phyloP scores from a whole-genome alignment of 805 yeast genomes.

The Yarrowia sp. region DNA sequence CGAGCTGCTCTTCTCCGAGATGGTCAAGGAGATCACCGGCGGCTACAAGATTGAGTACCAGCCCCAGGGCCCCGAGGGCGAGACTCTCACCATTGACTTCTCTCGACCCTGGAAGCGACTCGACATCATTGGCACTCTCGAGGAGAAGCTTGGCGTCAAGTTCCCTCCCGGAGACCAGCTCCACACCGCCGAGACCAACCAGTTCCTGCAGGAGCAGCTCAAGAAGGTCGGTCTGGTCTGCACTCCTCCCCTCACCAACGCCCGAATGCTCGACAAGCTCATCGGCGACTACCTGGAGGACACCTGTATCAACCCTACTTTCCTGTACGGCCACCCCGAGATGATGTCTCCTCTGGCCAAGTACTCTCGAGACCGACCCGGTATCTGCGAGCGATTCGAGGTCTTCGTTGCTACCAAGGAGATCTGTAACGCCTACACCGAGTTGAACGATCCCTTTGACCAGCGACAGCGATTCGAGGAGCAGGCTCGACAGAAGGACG shows the following conservation, averaged over 20 bases:
- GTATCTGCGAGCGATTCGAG: constrained; percentile 97
- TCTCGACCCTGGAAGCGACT: constrained; percentile 98
- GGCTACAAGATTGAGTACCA: constrained; percentile 84
- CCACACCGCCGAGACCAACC: constrained; percentile 92
- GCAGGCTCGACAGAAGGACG: constrained; percentile 97
- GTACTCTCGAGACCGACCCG: constrained; percentile 89
- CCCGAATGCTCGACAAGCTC: constrained; percentile 97
- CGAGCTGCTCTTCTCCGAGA: constrained; percentile 90
- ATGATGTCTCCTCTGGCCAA: constrained; percentile 99
- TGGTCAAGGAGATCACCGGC: constrained; percentile 96
- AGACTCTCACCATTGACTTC: constrained; percentile 79
- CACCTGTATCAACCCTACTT: constrained; percentile 93
- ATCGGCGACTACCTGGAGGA: constrained; percentile 95
- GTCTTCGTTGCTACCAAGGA: constrained; percentile 98
- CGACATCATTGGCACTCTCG: constrained; percentile 95
- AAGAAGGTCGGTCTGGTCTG: constrained; percentile 85
- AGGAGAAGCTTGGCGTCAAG: constrained; percentile 80
- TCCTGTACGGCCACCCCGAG: constrained; percentile 98
- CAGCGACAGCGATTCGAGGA: constrained; percentile 98
- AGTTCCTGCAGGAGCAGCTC: constrained; percentile 81
- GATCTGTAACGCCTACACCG: constrained; percentile 97
- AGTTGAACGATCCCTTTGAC: constrained; percentile 98
- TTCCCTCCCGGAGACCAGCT: constrained; percentile 96
- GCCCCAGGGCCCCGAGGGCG: constrained; percentile 90
- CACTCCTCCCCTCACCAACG: constrained; percentile 91